These are phyloP conservation scores for Cryptococcus depauperatus DNA, from an alignment of 1,284 basidiomycete genomes.

Conservation along the genomic window DNA sequence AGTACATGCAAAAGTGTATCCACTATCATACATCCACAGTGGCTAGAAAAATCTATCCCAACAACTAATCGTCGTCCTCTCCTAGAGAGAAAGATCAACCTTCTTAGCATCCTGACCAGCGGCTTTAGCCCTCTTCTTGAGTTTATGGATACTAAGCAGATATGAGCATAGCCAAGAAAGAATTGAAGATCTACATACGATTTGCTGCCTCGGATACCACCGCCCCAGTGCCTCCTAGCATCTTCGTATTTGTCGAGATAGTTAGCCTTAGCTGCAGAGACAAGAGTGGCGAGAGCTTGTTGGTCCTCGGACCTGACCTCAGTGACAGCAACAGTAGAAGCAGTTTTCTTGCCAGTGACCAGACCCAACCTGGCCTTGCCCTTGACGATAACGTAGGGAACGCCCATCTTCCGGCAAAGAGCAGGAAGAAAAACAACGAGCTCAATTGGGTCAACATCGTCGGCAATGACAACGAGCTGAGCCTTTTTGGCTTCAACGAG, in stretches of 20 bases:
- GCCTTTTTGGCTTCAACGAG: slow-evolving; percentile 98
- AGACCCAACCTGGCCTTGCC: slow-evolving; percentile 86
- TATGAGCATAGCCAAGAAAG: neutral
- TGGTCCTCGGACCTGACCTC: slow-evolving; percentile 92
- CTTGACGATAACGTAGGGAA: slow-evolving; percentile 95
- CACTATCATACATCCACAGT: slow-evolving; percentile 26
- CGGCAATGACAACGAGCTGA: slow-evolving; percentile 88
- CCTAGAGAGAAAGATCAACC: slow-evolving; percentile 43
- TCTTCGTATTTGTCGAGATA: slow-evolving; percentile 97
- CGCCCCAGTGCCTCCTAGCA: slow-evolving; percentile 85
- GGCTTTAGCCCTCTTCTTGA: slow-evolving; percentile 90
- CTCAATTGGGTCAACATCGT: slow-evolving; percentile 98
- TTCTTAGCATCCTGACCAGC: slow-evolving; percentile 43
- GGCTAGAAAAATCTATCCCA: slow-evolving; percentile 9
- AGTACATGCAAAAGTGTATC: no score
- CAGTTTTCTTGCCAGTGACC: slow-evolving; percentile 73
- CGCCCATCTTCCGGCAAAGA: slow-evolving; percentile 98
- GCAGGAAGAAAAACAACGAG: slow-evolving; percentile 97
- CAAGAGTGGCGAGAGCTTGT: slow-evolving; percentile 83
- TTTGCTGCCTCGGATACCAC: slow-evolving; percentile 89
- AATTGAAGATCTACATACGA: slow-evolving; percentile 38
- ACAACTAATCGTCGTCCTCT: slow-evolving; percentile 6
- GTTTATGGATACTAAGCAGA: slow-evolving; percentile 80
- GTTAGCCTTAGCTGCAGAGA: slow-evolving; percentile 94
- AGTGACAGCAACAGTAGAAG: slow-evolving; percentile 81